Evolutionary conservation across 345 rosid species (phyloP).

Genomic region (Crucihimalaya himalaica): DNA sequence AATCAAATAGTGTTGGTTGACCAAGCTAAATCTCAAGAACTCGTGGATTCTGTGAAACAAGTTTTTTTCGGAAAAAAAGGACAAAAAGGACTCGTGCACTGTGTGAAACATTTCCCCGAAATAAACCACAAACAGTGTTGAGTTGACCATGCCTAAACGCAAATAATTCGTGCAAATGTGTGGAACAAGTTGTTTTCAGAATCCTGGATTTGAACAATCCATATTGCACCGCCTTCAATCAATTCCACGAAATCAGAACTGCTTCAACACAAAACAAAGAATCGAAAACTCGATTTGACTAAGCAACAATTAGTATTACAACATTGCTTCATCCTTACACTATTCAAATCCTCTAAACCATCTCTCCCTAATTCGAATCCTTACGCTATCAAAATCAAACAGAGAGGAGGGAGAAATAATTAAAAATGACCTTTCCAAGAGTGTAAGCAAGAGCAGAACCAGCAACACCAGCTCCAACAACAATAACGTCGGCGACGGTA

Average conservation of each 20-base stretch:
- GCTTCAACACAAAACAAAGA: neutral
- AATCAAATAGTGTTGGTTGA: neutral
- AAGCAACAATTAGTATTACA: neutral
- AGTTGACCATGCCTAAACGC: neutral
- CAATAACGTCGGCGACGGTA: constrained; percentile 51
- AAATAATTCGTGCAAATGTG: neutral
- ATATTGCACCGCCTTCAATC: neutral
- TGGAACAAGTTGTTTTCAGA: neutral
- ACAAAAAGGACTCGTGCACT: neutral
- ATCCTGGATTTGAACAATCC: too few species aligned
- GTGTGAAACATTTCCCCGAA: neutral
- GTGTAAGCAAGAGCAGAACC: constrained; percentile 72
- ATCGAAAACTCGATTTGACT: neutral
- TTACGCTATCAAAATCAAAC: constrained; percentile 9
- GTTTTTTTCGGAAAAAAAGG: neutral
- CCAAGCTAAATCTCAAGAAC: neutral
- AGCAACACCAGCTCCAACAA: constrained; percentile 82
- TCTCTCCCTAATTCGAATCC: constrained; percentile 12
- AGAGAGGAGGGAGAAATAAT: neutral
- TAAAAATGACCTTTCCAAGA: constrained; percentile 56
- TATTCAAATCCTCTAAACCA: neutral
- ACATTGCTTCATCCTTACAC: neutral
- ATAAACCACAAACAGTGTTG: neutral
- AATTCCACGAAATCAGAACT: neutral
- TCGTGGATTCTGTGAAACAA: neutral